Base-by-base conservation (phyloP, 148 eudicot species). In the Agrostemma githago region DNA sequence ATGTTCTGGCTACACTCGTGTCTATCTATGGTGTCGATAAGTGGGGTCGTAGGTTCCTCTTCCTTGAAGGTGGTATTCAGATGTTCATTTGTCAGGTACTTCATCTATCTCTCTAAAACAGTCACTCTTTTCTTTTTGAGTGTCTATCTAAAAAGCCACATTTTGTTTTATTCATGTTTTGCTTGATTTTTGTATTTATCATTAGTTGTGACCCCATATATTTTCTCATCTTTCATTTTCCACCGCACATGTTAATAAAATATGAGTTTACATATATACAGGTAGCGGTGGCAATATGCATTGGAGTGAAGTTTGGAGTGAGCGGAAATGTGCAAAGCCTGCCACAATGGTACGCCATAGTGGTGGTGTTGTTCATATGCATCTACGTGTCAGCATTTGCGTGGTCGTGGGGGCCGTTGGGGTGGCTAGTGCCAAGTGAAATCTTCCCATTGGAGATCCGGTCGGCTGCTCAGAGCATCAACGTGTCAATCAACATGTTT, bases 331-430 rank as follows among this genome's bases (percentile, higher is more conserved):
- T 87, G 0, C 74, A 71, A 0, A 62, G 70, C n/a, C 66, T 91
- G 7, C 88, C 97, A 17, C 83, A 88, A 69, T 83, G 90, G 90
- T 92, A 88, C 43, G 97, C 92, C 1, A 78, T 84, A 3, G 85
- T 85, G 16, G 97, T 92, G 44, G 97, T 92, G 9, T 82, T 86
- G 21, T 88, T 92, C 81, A 92, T 92, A 39, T 92, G 97, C 81
- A 70, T 92, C 41, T 88, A 86, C 19, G 97, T 92, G 2, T 76
- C 90, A 0, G 97, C 90, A 20, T 92, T 92, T 62, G 94, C 97
- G 2, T 89, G 97, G 97, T 92, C 97, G 34, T 92, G 97, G 94
- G 97, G 97, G 0, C 97, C 97, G 1, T 82, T 92, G 0, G 94
- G 94, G 0, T 92, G 97, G 94, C 67, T 92, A 8, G 93, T 91